These are phyloP conservation scores for Coniochaeta pulveracea DNA, from an alignment of 2,329 filamentous ascomycete species.

Conservation along the genomic window DNA sequence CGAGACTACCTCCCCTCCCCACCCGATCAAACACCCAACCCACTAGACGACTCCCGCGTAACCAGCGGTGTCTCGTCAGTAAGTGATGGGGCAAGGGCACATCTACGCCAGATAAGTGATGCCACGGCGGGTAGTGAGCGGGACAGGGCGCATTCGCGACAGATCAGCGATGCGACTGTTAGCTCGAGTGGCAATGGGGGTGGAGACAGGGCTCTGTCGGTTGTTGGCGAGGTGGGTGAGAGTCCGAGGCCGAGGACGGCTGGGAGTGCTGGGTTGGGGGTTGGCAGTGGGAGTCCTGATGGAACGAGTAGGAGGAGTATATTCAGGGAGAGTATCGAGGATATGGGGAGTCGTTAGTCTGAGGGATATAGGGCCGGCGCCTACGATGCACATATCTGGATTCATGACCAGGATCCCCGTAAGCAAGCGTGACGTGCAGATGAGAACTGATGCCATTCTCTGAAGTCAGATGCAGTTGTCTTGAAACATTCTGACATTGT, in stretches of 20 bases:
- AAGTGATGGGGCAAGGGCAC: background rate
- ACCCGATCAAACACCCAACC: background rate
- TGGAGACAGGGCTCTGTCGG: background rate
- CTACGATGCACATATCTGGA: too few relatives aligned
- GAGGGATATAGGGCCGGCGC: background rate
- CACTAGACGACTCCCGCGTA: background rate
- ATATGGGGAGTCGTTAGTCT: slow-evolving; percentile 4
- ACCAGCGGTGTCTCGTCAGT: background rate
- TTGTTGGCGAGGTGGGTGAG: slow-evolving; percentile 4
- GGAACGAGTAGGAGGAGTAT: slow-evolving; percentile 5
- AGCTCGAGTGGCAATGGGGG: slow-evolving; percentile 15
- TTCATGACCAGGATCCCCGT: too few relatives aligned
- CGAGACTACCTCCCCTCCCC: background rate
- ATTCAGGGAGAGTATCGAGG: slow-evolving; percentile 4
- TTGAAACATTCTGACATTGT: too few relatives aligned
- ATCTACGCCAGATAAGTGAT: slow-evolving; percentile 8
- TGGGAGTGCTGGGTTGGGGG: background rate
- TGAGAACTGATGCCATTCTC: background rate
- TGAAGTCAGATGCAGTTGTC: too few relatives aligned
- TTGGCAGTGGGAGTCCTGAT: background rate
- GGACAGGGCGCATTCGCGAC: slow-evolving; percentile 26
- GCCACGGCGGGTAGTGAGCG: slow-evolving; percentile 29
- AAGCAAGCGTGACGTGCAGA: too few relatives aligned
- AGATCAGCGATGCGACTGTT: slow-evolving; percentile 29
- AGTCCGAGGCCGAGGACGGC: background rate